A percentile compares a stretch with the other conserved stretches of the same genome.
Evolutionary conservation across 139 green algal species (phyloP).

Genomic region (Haematococcus lacustris): DNA sequence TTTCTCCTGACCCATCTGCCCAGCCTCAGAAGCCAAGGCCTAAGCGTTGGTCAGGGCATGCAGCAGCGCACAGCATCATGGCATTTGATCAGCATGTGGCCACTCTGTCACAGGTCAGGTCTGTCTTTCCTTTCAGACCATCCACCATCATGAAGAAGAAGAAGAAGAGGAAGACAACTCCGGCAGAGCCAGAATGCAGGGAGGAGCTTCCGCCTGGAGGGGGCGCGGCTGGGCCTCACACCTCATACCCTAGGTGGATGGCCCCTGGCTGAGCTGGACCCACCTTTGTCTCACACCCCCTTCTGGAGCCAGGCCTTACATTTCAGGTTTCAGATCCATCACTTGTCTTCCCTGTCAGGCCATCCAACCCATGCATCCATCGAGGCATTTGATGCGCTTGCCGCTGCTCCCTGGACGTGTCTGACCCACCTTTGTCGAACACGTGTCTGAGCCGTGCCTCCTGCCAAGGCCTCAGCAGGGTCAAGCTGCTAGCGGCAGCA

Average conservation of each 20-base stretch:
- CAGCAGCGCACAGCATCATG: neutral
- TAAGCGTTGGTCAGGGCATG: neutral
- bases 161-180: too few species aligned
- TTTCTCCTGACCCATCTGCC: neutral
- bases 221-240: too few species aligned
- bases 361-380: neutral
- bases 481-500: constrained; percentile 9
- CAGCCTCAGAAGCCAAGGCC: neutral
- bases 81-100: neutral
- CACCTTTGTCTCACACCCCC: neutral
- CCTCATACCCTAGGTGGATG: neutral
- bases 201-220: too few species aligned
- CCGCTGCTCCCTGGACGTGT: neutral
- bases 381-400: neutral
- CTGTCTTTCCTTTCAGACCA: neutral
- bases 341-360: neutral
- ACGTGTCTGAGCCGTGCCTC: constrained; percentile 5
- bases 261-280: neutral
- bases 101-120: neutral
- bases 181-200: too few species aligned
- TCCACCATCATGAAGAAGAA: neutral
- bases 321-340: neutral
- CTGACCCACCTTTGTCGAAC: constrained; percentile 13
- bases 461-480: constrained; percentile 19
- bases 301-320: neutral